Evolutionary conservation across 352 stramenopile species (phyloP).

Genomic region (Phytophthora sojae): DNA sequence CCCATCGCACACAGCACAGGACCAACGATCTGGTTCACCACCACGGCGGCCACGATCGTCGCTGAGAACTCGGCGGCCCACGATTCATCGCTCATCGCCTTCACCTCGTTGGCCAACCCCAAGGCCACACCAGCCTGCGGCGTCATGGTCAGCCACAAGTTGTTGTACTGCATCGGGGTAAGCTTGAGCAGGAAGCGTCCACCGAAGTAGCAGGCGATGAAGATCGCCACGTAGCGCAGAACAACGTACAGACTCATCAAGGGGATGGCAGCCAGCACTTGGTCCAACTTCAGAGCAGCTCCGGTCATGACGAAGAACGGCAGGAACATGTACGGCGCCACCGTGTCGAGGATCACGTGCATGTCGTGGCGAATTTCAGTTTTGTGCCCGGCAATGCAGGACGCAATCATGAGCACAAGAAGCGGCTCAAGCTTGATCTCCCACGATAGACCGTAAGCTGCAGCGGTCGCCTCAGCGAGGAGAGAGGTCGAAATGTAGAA

Average conservation of each 20-base stretch:
- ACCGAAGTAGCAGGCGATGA: conserved; percentile 65
- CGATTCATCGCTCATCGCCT: conserved; percentile 54
- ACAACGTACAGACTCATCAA: conserved; percentile 73
- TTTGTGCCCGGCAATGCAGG: too few species aligned
- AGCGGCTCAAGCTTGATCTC: too few species aligned
- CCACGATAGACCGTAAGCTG: conserved; percentile 49
- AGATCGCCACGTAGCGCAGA: conserved; percentile 69
- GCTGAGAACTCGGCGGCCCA: conserved; percentile 69
- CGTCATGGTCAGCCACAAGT: conserved; percentile 81
- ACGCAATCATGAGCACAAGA: too few species aligned
- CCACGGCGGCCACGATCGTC: conserved; percentile 71
- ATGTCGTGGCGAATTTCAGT: too few species aligned
- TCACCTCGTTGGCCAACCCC: conserved; percentile 66
- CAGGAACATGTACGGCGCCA: too few species aligned
- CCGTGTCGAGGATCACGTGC: too few species aligned
- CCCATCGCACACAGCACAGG: conserved; percentile 68
- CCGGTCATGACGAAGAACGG: conserved; percentile 84
- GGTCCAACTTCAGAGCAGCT: conserved; percentile 68
- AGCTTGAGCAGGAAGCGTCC: conserved; percentile 70
- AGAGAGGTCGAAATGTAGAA: conserved; percentile 70
- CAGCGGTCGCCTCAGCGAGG: conserved; percentile 54
- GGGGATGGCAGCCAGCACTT: conserved; percentile 67
- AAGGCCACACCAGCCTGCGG: conserved; percentile 71
- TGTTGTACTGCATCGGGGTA: conserved; percentile 71
- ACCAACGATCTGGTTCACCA: conserved; percentile 78